Conservation (phyloP, 2,329 filamentous ascomycete species). For the Alternaria gansuensis region DNA sequence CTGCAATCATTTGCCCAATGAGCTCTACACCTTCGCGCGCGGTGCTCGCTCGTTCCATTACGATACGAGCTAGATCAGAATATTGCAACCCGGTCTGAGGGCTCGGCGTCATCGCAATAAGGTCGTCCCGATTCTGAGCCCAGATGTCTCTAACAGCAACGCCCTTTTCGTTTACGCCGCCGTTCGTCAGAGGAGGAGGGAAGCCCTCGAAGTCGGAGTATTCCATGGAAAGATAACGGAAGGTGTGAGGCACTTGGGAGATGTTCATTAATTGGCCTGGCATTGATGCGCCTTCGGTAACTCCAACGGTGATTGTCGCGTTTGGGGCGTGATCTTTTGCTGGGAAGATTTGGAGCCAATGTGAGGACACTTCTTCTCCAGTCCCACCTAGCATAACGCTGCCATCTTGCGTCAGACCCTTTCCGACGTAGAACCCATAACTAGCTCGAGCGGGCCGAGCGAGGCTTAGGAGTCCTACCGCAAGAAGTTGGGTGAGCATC, state of each 20-base stretch:
- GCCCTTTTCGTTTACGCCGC: conserved; percentile 56
- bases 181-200: conserved; percentile 56
- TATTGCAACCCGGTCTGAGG: conserved; percentile 56
- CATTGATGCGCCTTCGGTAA: conserved; percentile 53
- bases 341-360: conserved; percentile 60
- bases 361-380: conserved; percentile 59
- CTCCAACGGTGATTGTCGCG: conserved; percentile 56
- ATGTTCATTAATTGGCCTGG: conserved; percentile 50
- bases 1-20: conserved; percentile 52
- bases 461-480: conserved; percentile 21
- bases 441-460: conserved; percentile 46
- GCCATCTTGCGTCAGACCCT: conserved; percentile 56
- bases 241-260: conserved; percentile 47
- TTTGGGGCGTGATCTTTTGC: conserved; percentile 54
- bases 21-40: conserved; percentile 57
- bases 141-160: conserved; percentile 56
- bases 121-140: conserved; percentile 53
- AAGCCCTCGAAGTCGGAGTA: conserved; percentile 56
- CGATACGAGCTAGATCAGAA: conserved; percentile 54
- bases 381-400: conserved; percentile 58
- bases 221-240: conserved; percentile 51
- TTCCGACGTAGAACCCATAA: conserved; percentile 61
- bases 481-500: conserved; percentile 18
- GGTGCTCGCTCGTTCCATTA: conserved; percentile 54
- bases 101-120: conserved; percentile 54